These are phyloP conservation scores for Mentha longifolia DNA, from an alignment of 257 asterid species.

Conservation along the genomic window DNA sequence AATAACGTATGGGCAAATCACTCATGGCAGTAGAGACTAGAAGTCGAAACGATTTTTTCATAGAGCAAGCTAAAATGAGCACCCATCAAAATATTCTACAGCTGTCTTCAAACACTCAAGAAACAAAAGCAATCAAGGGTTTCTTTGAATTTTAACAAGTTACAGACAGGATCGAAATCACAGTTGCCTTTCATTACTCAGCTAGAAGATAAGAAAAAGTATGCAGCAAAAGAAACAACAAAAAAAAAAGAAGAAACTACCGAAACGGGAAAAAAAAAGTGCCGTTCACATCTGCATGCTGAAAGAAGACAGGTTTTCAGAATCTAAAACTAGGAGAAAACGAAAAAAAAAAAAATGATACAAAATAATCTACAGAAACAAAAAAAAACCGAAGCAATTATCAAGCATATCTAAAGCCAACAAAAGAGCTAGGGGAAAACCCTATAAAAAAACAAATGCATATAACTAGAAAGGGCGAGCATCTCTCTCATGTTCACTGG, in stretches of 20 bases:
- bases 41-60: too few species aligned
- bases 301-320: not conserved
- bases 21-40: too few species aligned
- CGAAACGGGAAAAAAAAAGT: not conserved
- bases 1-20: too few species aligned
- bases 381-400: too few species aligned
- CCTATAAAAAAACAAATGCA: too few species aligned
- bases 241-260: not conserved
- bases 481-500: too few species aligned
- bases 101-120: not conserved
- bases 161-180: not conserved
- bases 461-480: too few species aligned
- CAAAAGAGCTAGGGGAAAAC: too few species aligned
- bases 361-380: not conserved
- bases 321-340: not conserved
- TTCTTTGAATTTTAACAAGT: not conserved
- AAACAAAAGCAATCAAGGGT: not conserved
- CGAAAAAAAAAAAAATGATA: not conserved
- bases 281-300: not conserved
- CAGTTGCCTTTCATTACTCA: not conserved
- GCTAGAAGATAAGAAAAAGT: not conserved
- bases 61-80: too few species aligned
- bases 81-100: not conserved
- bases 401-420: too few species aligned
- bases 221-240: not conserved